Base-by-base conservation (phyloP, 1,284 basidiomycete genomes). In the Nidula niveotomentosa region DNA sequence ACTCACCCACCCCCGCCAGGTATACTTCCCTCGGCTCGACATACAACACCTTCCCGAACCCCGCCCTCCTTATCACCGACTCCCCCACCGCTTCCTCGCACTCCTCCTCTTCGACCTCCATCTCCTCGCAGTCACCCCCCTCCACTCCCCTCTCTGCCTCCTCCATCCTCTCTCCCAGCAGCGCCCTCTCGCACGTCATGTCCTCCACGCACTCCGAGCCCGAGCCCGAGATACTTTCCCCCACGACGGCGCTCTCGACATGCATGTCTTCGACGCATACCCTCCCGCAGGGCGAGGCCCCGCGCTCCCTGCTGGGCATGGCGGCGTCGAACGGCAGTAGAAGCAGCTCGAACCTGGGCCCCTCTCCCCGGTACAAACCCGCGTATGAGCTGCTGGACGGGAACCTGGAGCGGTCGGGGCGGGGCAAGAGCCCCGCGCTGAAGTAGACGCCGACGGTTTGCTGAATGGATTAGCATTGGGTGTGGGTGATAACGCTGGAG, bases 11-110 rank as follows among this genome's bases (percentile, higher is more conserved):
- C 17, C n/a, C 15, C 51, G 12, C 13, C 59, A 96, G 94, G 35
- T 99, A 97, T 71, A 99, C 97, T 0, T 97, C 94, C 2, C 82
- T 99, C 12, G 96, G 97, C 18, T 97, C 94, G 13, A 96, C 92
- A 1, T 93, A 86, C 73, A 98, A 98, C 73, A 98, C 97, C 0
- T 88, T 88, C 63, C 94, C 87, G 0, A 99, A 99, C 65, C 96
- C 96, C 0, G 82, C 90, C 0, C 80, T 97, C 6, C 76, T 79
- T 23, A 73, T 85, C 54, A 17, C 45, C 1, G 56, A 58, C 49
- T 65, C 64, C 37, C 12, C 10, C 10, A 49, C 65, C 56, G 59
- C 62, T 50, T 51, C 62, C 37, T 12, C 10, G 15, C 37, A 41
- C 10, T 41, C 37, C 2, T 15, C 37, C 23, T 23, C 23, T 23